These are phyloP conservation scores for Agapanthus africanus DNA, from an alignment of 106 monocot genomes.

Conservation along the genomic window DNA sequence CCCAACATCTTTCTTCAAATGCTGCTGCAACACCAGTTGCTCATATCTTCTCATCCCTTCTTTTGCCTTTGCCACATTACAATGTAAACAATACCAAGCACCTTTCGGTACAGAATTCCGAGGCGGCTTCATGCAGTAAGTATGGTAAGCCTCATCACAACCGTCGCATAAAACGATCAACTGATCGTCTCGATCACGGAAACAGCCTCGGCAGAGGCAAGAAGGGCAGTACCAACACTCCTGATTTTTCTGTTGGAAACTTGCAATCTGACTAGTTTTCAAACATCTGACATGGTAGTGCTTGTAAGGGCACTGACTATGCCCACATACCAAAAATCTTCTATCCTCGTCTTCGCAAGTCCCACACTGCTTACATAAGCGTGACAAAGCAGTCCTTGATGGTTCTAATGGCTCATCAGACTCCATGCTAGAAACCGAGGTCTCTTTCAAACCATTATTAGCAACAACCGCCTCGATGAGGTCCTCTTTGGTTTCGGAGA, in stretches of 20 bases:
- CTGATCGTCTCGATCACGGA: slow-evolving; percentile 43
- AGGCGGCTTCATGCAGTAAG: slow-evolving; percentile 66
- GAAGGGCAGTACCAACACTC: slow-evolving; percentile 79
- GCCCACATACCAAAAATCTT: slow-evolving; percentile 50
- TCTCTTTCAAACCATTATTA: too few relatives aligned
- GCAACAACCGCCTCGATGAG: slow-evolving; percentile 31
- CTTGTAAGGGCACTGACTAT: slow-evolving; percentile 56
- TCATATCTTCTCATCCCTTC: slow-evolving; percentile 58
- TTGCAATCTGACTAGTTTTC: slow-evolving; percentile 48
- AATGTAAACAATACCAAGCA: slow-evolving; percentile 48
- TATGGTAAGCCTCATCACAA: slow-evolving; percentile 72
- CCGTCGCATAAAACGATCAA: slow-evolving; percentile 63
- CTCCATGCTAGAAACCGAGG: slow-evolving; percentile 32
- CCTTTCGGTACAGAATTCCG: slow-evolving; percentile 42
- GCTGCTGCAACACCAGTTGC: slow-evolving; percentile 30
- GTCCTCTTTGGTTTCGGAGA: slow-evolving; percentile 36
- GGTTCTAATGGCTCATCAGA: slow-evolving; percentile 27
- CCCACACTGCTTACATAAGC: slow-evolving; percentile 62
- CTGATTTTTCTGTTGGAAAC: slow-evolving; percentile 23
- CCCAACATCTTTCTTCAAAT: slow-evolving; percentile 29
- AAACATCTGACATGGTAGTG: slow-evolving; percentile 62
- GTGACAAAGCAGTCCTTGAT: slow-evolving; percentile 27
- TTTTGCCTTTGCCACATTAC: slow-evolving; percentile 43
- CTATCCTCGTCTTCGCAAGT: slow-evolving; percentile 58
- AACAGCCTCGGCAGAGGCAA: slow-evolving; percentile 61